Percentiles rank a stretch among this genome's conserved stretches.
Conservation (phyloP, 2,329 filamentous ascomycete genomes). For the Pyricularia grisea region DNA sequence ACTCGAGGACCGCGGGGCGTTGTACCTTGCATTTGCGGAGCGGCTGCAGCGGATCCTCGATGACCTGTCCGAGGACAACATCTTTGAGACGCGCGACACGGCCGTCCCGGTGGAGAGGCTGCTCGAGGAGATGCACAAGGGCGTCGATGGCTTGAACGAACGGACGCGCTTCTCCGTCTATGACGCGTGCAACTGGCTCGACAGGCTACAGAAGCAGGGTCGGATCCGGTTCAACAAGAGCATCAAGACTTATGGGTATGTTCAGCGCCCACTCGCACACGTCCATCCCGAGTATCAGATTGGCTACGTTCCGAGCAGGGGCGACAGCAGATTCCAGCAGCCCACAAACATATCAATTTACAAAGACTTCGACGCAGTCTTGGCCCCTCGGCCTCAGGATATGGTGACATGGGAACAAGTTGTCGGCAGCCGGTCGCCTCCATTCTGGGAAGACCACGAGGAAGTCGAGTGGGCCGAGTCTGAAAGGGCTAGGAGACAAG, state of each 20-base stretch:
- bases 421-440: slow-evolving; percentile 2
- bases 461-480: background rate
- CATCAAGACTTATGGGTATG: slow-evolving; percentile 13
- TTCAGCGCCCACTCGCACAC: slow-evolving; percentile 16
- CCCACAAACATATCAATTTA: slow-evolving; percentile 5
- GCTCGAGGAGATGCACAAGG: slow-evolving; percentile 18
- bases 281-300: slow-evolving; percentile 20
- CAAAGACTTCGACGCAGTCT: slow-evolving; percentile 6
- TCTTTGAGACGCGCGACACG: slow-evolving; percentile 15
- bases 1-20: slow-evolving; percentile 14
- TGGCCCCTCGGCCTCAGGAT: slow-evolving; percentile 10
- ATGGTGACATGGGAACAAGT: slow-evolving; percentile 10
- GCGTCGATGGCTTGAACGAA: slow-evolving; percentile 11
- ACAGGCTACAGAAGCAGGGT: slow-evolving; percentile 14
- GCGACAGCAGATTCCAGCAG: slow-evolving; percentile 1
- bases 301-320: background rate
- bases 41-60: slow-evolving; percentile 22
- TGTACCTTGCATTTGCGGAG: slow-evolving; percentile 22
- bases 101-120: slow-evolving; percentile 16
- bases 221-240: slow-evolving; percentile 13
- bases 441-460: background rate
- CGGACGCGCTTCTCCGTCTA: slow-evolving; percentile 17
- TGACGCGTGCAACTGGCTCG: slow-evolving; percentile 20
- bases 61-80: slow-evolving; percentile 14
- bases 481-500: background rate